Base-by-base conservation (phyloP, 148 eudicot genomes). In the Bassia scoparia region DNA sequence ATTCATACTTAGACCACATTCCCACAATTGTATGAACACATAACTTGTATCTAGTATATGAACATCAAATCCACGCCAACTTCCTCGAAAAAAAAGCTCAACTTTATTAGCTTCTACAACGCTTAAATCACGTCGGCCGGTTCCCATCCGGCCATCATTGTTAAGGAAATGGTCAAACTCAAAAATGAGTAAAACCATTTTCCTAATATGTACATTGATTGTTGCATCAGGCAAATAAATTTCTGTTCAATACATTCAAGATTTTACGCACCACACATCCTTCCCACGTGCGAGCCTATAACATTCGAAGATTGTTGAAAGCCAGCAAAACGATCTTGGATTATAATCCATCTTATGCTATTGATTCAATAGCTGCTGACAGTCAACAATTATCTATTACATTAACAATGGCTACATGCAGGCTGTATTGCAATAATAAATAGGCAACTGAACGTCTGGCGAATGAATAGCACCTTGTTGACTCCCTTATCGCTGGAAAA, bases 361-460 rank as follows among this genome's bases (percentile, higher is more conserved):
- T 29, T 61, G 43, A 67, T 74, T 64, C 63, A 71, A 63, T 63
- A 37, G 43, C 56, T 48, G 65, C 53, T 71, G 71, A 64, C 41
- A 64, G 78, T 80, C 78, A 69, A 72, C 31, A 53, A 26, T 44
- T 64, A 77, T 75, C 82, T 69, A 73, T 83, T 76, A 71, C 77
- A 64, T 78, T 76, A 75, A 84, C 77, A 81, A 70, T 59, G 18
- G 73, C 76, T 68, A 48, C 23, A 52, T 23, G 64, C 41, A 74
- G 75, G 61, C 68, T 38, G 69, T 44, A 68, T 61, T 26, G 46
- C 80, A 62, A 41, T 17, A 11, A 21, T 7, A 16, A 7, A 56
- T 27, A 7, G 34, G 58, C 20, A 61, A 77, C 35, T 67, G 30
- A 38, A 7, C 23, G 26, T 16, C 21, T 7, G n/a, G 56, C 33